Percentiles rank a stretch among this genome's conserved stretches.
Conservation (phyloP, 2,329 filamentous ascomycete species). For the Trichoderma arundinaceum region DNA sequence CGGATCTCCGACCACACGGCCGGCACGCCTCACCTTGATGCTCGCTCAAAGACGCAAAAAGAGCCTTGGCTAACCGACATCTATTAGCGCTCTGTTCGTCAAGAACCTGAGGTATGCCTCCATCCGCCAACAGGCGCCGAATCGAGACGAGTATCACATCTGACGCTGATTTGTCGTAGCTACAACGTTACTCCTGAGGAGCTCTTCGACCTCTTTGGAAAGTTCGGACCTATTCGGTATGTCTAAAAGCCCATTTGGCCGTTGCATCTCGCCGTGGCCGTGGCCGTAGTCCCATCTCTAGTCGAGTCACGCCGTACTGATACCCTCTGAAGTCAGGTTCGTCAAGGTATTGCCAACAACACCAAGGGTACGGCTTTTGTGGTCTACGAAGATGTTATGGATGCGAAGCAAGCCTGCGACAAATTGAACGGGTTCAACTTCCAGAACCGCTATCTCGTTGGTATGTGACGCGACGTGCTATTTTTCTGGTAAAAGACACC, state of each 20-base stretch:
- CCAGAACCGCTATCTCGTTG: constrained; percentile 98
- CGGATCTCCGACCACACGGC: constrained; percentile 20
- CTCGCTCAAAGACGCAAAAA: constrained; percentile 1
- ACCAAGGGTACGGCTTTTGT: constrained; percentile 99
- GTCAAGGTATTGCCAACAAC: constrained; percentile 94
- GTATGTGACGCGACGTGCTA: constrained; percentile 58
- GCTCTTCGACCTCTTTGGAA: constrained; percentile 97
- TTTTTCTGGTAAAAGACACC: neutral
- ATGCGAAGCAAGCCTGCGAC: constrained; percentile 98
- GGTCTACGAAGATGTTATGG: constrained; percentile 98
- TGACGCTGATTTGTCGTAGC: constrained; percentile 65
- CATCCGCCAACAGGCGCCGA: neutral
- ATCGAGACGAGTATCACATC: constrained; percentile 7
- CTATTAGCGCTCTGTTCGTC: constrained; percentile 92
- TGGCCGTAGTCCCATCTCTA: neutral
- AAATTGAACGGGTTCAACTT: constrained; percentile 99
- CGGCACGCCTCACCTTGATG: constrained; percentile 14
- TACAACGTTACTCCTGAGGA: constrained; percentile 99
- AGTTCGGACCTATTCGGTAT: constrained; percentile 94
- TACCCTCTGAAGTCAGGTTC: constrained; percentile 76
- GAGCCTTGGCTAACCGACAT: constrained; percentile 42
- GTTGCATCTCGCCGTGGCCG: constrained; percentile 20
- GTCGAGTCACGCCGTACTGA: constrained; percentile 28
- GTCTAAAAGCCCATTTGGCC: constrained; percentile 42
- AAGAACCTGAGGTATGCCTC: constrained; percentile 89